phyloP scores from a whole-genome alignment of 1,284 basidiomycete species.

The Agroathelia rolfsii region DNA sequence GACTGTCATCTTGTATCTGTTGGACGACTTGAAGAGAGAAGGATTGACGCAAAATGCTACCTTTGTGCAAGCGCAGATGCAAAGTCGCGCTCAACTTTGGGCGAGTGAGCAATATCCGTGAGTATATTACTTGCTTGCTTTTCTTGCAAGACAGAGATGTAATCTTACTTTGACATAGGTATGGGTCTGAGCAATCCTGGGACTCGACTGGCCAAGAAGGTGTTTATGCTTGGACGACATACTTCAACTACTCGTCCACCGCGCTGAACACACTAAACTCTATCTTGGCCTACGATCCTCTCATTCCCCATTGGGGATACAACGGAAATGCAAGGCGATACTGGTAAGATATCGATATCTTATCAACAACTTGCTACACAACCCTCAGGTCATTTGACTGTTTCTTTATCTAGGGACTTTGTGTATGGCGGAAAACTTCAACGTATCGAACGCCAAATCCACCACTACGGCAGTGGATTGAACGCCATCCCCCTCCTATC shows the following conservation, averaged over 20 bases:
- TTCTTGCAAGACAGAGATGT: slow-evolving; percentile 1
- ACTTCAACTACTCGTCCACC: slow-evolving; percentile 43
- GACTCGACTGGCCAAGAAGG: slow-evolving; percentile 54
- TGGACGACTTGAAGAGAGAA: slow-evolving; percentile 45
- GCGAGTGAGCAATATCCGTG: slow-evolving; percentile 41
- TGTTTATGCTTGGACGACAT: slow-evolving; percentile 44
- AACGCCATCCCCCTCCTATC: slow-evolving; percentile 46
- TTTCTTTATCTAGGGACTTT: slow-evolving; percentile 34
- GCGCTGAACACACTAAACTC: slow-evolving; percentile 46
- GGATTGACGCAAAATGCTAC: slow-evolving; percentile 39
- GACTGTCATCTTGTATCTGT: slow-evolving; percentile 37
- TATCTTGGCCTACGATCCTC: slow-evolving; percentile 47
- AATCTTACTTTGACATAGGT: slow-evolving; percentile 25
- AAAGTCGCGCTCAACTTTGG: slow-evolving; percentile 34
- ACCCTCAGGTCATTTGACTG: not conserved
- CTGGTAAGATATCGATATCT: slow-evolving; percentile 26
- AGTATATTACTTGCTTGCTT: slow-evolving; percentile 13
- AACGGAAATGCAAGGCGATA: slow-evolving; percentile 51
- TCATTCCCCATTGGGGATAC: slow-evolving; percentile 52
- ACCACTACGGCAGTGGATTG: slow-evolving; percentile 51
- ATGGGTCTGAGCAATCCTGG: slow-evolving; percentile 55
- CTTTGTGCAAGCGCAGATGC: slow-evolving; percentile 38
- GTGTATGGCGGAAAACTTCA: slow-evolving; percentile 47
- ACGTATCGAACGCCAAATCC: slow-evolving; percentile 47
- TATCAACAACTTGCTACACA: not conserved